Percentiles rank a stretch among this genome's conserved stretches.
These are phyloP conservation scores for Lactarius sanguifluus DNA, from an alignment of 768 basidiomycete genomes.

Conservation along the genomic window DNA sequence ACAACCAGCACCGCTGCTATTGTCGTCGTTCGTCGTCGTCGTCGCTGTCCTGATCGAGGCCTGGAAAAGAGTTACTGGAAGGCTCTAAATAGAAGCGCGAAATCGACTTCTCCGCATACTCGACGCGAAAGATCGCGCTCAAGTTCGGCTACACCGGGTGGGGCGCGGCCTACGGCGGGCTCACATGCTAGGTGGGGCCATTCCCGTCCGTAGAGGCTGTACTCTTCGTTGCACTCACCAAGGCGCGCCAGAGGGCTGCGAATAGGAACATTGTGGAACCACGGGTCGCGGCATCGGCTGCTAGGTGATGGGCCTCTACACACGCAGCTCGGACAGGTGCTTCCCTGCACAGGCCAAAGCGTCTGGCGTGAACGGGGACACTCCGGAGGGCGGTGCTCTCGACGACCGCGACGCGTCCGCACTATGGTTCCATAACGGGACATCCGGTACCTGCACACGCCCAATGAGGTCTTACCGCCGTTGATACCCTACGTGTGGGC, in stretches of 20 bases:
- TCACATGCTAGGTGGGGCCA: slow-evolving; percentile 75
- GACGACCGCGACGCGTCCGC: background rate
- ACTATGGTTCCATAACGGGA: slow-evolving; percentile 41
- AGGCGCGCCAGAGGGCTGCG: slow-evolving; percentile 83
- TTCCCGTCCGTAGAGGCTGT: slow-evolving; percentile 90
- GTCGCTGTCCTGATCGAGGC: slow-evolving; percentile 11
- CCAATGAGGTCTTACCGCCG: slow-evolving; percentile 85
- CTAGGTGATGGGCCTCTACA: slow-evolving; percentile 90
- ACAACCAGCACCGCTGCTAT: background rate
- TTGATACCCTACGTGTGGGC: slow-evolving; percentile 96
- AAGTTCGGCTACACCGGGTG: slow-evolving; percentile 69
- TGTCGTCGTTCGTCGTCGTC: background rate
- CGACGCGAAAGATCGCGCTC: slow-evolving; percentile 87
- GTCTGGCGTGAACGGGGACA: background rate
- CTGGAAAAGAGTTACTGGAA: slow-evolving; percentile 15
- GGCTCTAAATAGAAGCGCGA: slow-evolving; percentile 35
- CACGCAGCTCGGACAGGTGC: slow-evolving; percentile 61
- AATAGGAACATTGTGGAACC: slow-evolving; percentile 87
- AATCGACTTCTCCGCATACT: slow-evolving; percentile 63
- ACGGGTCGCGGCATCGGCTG: slow-evolving; percentile 96
- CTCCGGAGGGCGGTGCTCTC: too few species aligned
- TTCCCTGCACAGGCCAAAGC: slow-evolving; percentile 9
- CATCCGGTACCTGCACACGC: slow-evolving; percentile 70
- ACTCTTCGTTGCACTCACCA: slow-evolving; percentile 74
- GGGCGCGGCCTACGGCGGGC: slow-evolving; percentile 79